phyloP scores from a whole-genome alignment of 2,329 filamentous ascomycete genomes.

The Graphilbum fragrans region DNA sequence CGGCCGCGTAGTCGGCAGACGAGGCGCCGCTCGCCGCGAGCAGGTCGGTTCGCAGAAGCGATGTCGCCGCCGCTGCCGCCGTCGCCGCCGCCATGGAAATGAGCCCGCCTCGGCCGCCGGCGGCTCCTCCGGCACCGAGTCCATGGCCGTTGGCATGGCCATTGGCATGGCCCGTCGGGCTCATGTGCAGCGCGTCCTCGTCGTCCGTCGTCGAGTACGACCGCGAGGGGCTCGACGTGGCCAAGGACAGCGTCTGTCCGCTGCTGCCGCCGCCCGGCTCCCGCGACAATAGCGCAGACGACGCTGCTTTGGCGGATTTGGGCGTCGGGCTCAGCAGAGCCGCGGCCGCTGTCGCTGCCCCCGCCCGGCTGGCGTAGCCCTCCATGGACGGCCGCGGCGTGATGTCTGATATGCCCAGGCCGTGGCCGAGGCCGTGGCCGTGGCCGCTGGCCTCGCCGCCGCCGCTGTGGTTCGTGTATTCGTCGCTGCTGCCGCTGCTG shows the following conservation, averaged over 20 bases:
- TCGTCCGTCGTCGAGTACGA: conserved; percentile 4
- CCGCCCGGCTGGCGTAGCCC: conserved; percentile 25
- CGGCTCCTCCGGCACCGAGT: too few species aligned
- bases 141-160: conserved; percentile 39
- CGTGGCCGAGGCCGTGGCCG: conserved; percentile 18
- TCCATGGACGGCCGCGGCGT: conserved; percentile 34
- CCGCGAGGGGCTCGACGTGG: not conserved
- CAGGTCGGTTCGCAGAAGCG: conserved; percentile 10
- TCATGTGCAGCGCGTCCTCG: conserved; percentile 33
- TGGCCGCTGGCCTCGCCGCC: not conserved
- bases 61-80: conserved; percentile 8
- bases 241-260: conserved; percentile 4
- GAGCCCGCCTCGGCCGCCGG: too few species aligned
- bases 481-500: not conserved
- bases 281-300: conserved; percentile 1
- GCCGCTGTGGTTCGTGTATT: conserved; percentile 2
- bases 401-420: conserved; percentile 34
- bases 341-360: conserved; percentile 2
- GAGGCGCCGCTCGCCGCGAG: not conserved
- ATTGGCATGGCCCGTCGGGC: not conserved
- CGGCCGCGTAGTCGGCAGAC: not conserved
- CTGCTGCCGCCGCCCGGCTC: conserved; percentile 3
- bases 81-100: conserved; percentile 85
- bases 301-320: conserved; percentile 1
- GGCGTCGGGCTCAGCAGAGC: conserved; percentile 5